Base-by-base conservation (phyloP, 2,329 filamentous ascomycete genomes). In the Colletotrichum scovillei region DNA sequence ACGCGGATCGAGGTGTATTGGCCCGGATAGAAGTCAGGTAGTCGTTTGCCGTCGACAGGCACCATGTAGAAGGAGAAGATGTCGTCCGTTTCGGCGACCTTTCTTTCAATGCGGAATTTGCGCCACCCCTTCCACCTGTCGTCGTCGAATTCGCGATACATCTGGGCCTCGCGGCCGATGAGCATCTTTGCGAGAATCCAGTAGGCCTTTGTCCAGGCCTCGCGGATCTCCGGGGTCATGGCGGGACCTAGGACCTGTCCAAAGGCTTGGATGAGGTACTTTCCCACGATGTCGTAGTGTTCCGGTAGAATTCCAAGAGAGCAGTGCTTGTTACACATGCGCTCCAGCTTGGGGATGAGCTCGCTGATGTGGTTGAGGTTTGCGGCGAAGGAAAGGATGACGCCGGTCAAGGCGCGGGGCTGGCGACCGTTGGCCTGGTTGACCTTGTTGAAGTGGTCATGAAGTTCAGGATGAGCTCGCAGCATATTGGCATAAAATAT, bases 401-500 rank as follows among this genome's bases (percentile, higher is more conserved):
- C 76, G 14, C 74, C 69, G 16, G 77, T 77, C 32, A 78, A 71
- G 35, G 77, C 77, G 8, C 76, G 74, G 1, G 77, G 76, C 38
- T 78, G 77, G 6, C 76, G 76, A 14, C 77, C 76, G 7, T 75
- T 77, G 55, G 74, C 58, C 64, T 78, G 77, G 52, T 78, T 77
- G 52, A 75, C 75, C 55, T 75, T 76, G 70, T 94, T 95, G 88
- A 95, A 95, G 81, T 92, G 86, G 81, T 91, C 88, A 77, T 91
- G 89, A 38, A 95, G 88, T 57, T 90, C 88, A 0, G 92, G 92
- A 73, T 94, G 86, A 52, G 90, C 89, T 12, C 80, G 79, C 28
- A 95, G 85, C 86, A 95, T 89, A 78, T 90, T 91, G 74, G 86
- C 86, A 86, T 95, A 95, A 85, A 95, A 95, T 76, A 88, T 87